phyloP scores from a whole-genome alignment of 2,329 filamentous ascomycete genomes.

The Aureobasidium mangrovei region DNA sequence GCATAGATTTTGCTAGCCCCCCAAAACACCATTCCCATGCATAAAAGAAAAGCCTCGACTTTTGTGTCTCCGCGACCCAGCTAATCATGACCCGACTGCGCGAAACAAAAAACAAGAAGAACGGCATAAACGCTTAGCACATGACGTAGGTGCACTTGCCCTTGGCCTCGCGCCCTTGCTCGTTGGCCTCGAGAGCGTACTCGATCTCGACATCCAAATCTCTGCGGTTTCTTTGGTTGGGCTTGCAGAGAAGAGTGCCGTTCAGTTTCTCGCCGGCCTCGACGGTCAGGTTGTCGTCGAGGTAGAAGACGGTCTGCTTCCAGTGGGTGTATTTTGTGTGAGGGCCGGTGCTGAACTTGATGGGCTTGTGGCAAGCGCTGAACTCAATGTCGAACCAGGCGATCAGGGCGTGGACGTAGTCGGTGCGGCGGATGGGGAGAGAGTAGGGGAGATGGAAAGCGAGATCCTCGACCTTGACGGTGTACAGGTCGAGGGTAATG shows the following conservation, averaged over 20 bases:
- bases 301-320: constrained; percentile 99
- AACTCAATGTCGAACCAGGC: constrained; percentile 99
- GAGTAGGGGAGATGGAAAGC: constrained; percentile 73
- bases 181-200: constrained; percentile 71
- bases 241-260: constrained; percentile 69
- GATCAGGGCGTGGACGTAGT: constrained; percentile 93
- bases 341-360: constrained; percentile 91
- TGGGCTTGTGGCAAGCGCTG: constrained; percentile 94
- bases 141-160: constrained; percentile 74
- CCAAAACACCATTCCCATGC: no score
- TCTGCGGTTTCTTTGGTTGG: constrained; percentile 87
- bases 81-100: not conserved
- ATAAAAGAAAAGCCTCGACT: not conserved
- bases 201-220: constrained; percentile 86
- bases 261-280: constrained; percentile 74
- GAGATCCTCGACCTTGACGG: constrained; percentile 71
- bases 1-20: no score
- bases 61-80: not conserved
- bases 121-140: constrained; percentile 27
- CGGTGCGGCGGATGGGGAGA: constrained; percentile 70
- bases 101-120: not conserved
- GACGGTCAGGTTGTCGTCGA: constrained; percentile 85
- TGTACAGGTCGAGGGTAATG: constrained; percentile 90
- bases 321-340: constrained; percentile 99
- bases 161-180: constrained; percentile 57